Base-by-base conservation (phyloP, 2,329 filamentous ascomycete species). In the Paramyrothecium roridum region DNA sequence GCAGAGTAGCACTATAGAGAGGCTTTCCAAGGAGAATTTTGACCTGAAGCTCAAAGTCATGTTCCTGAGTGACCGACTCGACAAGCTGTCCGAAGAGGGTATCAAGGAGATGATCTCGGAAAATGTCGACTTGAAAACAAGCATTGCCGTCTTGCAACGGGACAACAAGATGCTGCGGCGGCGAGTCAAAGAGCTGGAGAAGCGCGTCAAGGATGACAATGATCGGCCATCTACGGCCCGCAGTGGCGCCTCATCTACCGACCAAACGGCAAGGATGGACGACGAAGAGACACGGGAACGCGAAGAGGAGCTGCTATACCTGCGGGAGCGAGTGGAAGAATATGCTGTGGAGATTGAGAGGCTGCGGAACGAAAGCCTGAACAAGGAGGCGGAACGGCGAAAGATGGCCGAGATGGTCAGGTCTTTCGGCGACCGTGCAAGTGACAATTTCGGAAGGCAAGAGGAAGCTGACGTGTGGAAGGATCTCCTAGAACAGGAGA, bases 101-200 rank as follows among this genome's bases (percentile, higher is more conserved):
- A 88, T 99, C 70, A 96, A 96, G 74, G 93, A 97, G 70, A 96
- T 97, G 88, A 96, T 98, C 64, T 92, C 91, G 48, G 93, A 97
- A 72, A 99, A 97, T 65, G 93, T 98, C 4, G 92, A 97, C 69
- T 82, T 98, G 50, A 95, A 96, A 72, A 96, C 93, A 0, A 91
- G 90, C 57, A 84, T 97, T 48, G 86, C 93, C 3, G 90, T 95
- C 37, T 81, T 95, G 56, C 91, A 96, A 71, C 91, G 96, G 60
- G 95, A 99, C 66, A 95, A 91, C 68, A 95, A 96, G 70, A 80
- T 87, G 20, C 73, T 98, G 54, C 87, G 91, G 21, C 86, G 89
- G 58, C 87, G 89, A 61, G 82, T 96, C 56, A 90, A 93, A 65
- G 92, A 97, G 64, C 75, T 98, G 49, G 93, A 98, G 73, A 91